Base-by-base conservation (phyloP, 2,329 filamentous ascomycete species). In the Dryadomyces quercus-mongolicae region DNA sequence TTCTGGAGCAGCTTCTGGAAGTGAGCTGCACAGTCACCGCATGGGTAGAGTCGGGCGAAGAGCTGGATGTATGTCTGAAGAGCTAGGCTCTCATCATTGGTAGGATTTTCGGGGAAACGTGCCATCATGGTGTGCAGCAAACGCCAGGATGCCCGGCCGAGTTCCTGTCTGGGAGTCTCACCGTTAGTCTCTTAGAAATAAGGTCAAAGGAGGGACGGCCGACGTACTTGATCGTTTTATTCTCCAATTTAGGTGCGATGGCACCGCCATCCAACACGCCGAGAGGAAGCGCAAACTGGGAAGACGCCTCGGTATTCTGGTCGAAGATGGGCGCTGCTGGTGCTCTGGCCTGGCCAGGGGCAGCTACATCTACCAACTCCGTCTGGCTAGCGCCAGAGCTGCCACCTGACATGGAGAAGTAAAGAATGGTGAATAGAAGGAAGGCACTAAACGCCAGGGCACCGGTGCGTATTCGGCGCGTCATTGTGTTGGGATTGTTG, bases 161-260 rank as follows among this genome's bases (percentile, higher is more conserved):
- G 76, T 65, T 86, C 82, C 20, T 50, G 38, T 50, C 54, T 48
- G 18, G 21, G 34, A n/a, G 51, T 31, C 18, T 54, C 18, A 50
- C 20, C 21, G 12, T 46, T 8, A 31, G 25, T 31, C 25, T 31
- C 25, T 8, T 5, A 31, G 25, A 31, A 4, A 31, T 8, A 31
- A 31, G 25, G 25, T 31, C 4, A 20, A 16, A 15, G 12, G 31
- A 53, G 8, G 16, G 21, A 13, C 18, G 6, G n/a, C n/a, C n/a
- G 5, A 18, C 2, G 51, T 72, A 85, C 83, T 92, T 93, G 53
- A 81, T 73, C 7, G 88, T 93, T 57, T 85, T 86, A 69, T 93
- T 93, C 64, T 87, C 88, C 53, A 93, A 73, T 69, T 88, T 90
- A 1, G 86, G 84, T 51, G 87, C 87, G 62, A 90, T 92, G 3